These are phyloP conservation scores for Chrysoporthe deuterocubensis DNA, from an alignment of 2,329 filamentous ascomycete genomes.

Conservation along the genomic window DNA sequence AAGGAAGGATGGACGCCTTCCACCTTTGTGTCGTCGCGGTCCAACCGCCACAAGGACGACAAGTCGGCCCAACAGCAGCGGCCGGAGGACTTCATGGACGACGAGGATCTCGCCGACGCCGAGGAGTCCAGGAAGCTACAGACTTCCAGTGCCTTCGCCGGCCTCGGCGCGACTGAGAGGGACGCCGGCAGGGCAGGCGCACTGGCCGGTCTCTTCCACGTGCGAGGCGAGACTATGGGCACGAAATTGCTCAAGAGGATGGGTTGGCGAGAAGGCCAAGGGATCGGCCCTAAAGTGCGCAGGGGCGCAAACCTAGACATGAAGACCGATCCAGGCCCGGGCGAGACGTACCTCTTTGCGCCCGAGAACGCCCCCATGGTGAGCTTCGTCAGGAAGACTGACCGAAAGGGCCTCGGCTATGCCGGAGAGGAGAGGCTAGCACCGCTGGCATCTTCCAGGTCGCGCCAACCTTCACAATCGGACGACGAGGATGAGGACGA, in stretches of 20 bases:
- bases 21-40: conserved; percentile 87
- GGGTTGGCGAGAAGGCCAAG: conserved; percentile 96
- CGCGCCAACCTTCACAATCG: conserved; percentile 40
- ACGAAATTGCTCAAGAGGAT: conserved; percentile 84
- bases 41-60: conserved; percentile 73
- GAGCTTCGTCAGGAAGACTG: conserved; percentile 65
- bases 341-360: conserved; percentile 74
- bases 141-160: conserved; percentile 74
- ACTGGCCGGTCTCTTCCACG: conserved; percentile 73
- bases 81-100: conserved; percentile 96
- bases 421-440: conserved; percentile 60
- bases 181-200: conserved; percentile 54
- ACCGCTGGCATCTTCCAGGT: conserved; percentile 36
- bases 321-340: conserved; percentile 42
- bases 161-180: conserved; percentile 69
- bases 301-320: conserved; percentile 72
- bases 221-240: conserved; percentile 82
- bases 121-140: conserved; percentile 77
- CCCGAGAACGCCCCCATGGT: conserved; percentile 79
- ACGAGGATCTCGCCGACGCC: conserved; percentile 88
- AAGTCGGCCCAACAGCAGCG: conserved; percentile 59
- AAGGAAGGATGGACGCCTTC: conserved; percentile 97
- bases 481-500: conserved; percentile 50
- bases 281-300: conserved; percentile 84
- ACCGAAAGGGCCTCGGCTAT: conserved; percentile 73